A percentile compares a stretch with the other conserved stretches of the same genome.
phyloP scores from a whole-genome alignment of 352 stramenopile species.

The Phytophthora fragariae region DNA sequence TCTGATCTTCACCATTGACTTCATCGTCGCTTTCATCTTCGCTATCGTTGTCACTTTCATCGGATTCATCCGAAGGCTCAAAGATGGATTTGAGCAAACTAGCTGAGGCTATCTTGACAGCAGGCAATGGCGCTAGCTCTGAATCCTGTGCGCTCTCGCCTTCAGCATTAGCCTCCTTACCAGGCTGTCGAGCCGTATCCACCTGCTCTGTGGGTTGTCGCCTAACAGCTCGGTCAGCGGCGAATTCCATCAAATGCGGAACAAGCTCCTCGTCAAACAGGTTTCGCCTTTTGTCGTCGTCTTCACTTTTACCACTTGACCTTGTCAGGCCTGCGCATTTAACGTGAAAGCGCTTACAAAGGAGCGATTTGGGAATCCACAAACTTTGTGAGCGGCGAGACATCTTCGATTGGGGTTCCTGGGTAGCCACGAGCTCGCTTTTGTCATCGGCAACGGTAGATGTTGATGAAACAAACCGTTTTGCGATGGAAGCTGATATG shows the following conservation, averaged over 20 bases:
- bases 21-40: conserved; percentile 44
- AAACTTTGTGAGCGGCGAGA: conserved; percentile 58
- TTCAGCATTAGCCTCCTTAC: not conserved
- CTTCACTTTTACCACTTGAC: conserved; percentile 26
- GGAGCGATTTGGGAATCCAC: conserved; percentile 73
- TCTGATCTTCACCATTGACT: conserved; percentile 11
- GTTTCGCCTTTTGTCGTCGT: conserved; percentile 44
- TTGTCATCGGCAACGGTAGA: conserved; percentile 20
- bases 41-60: conserved; percentile 52
- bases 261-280: conserved; percentile 81
- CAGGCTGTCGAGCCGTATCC: conserved; percentile 1
- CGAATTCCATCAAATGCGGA: conserved; percentile 74
- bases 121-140: conserved; percentile 50
- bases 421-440: not conserved
- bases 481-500: conserved; percentile 84
- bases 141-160: conserved; percentile 3
- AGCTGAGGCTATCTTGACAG: conserved; percentile 48
- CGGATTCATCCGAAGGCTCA: conserved; percentile 71
- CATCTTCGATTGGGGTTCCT: conserved; percentile 34
- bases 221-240: conserved; percentile 44
- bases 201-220: not conserved
- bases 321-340: conserved; percentile 59
- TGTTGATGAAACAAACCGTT: conserved; percentile 75
- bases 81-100: conserved; percentile 86
- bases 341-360: conserved; percentile 88